Evolutionary conservation across 1,284 basidiomycete species (phyloP).

Genomic region (Ganoderma boninense): DNA sequence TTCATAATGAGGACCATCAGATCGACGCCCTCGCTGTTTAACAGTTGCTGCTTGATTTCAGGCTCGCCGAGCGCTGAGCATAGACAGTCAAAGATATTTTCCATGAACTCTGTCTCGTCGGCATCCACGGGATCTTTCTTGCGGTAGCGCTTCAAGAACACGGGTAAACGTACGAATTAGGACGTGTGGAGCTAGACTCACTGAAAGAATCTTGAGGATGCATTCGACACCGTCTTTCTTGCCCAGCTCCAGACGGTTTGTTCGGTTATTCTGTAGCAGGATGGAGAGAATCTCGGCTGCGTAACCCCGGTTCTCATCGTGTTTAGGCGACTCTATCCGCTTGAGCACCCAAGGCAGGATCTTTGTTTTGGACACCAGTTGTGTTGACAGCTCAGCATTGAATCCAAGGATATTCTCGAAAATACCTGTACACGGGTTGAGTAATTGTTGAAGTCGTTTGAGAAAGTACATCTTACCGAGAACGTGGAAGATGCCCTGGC

Average conservation of each 20-base stretch:
- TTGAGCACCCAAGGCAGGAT: conserved; percentile 84
- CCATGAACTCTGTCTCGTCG: conserved; percentile 97
- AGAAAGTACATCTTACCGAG: conserved; percentile 58
- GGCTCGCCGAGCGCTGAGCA: conserved; percentile 85
- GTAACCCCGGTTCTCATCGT: conserved; percentile 89
- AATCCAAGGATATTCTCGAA: conserved; percentile 95
- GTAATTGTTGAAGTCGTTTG: background rate
- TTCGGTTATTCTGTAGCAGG: conserved; percentile 77
- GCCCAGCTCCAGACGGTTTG: conserved; percentile 71
- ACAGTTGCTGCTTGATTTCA: conserved; percentile 82
- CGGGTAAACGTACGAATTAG: background rate
- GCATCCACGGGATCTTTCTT: conserved; percentile 82
- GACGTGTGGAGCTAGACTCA: conserved; percentile 50
- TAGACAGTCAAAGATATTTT: conserved; percentile 91
- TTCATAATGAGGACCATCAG: conserved; percentile 97
- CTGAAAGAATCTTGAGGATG: conserved; percentile 82
- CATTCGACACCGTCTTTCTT: conserved; percentile 83
- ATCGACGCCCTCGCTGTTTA: conserved; percentile 94
- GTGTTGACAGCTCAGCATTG: conserved; percentile 76
- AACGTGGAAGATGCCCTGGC: conserved; percentile 92
- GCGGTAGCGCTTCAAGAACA: conserved; percentile 78
- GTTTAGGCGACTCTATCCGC: conserved; percentile 76
- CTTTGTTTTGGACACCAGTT: conserved; percentile 77
- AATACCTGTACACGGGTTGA: conserved; percentile 61
- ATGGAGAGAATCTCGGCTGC: conserved; percentile 92